phyloP scores from a whole-genome alignment of 129 eudicot genomes.

The Scalesia atractyloides region DNA sequence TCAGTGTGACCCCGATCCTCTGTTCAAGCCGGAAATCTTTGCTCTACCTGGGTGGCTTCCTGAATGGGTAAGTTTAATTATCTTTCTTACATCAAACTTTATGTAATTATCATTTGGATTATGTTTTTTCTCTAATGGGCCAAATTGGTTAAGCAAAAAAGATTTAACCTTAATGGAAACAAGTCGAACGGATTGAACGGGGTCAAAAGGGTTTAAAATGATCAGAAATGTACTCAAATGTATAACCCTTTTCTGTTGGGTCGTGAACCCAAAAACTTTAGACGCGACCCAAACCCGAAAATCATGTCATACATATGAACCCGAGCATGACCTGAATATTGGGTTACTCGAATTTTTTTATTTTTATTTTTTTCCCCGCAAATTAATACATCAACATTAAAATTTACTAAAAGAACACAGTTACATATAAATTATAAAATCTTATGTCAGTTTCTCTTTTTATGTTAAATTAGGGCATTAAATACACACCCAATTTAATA shows the following conservation, averaged over 20 bases:
- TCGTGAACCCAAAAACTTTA: too few relatives aligned
- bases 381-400: too few relatives aligned
- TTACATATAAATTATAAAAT: too few relatives aligned
- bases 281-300: too few relatives aligned
- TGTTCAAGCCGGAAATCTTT: slow-evolving; percentile 68
- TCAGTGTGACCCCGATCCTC: slow-evolving; percentile 89
- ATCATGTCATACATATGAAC: not conserved
- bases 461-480: too few relatives aligned
- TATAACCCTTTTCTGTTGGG: not conserved
- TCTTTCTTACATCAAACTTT: not conserved
- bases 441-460: too few relatives aligned
- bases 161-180: not conserved
- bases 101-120: not conserved
- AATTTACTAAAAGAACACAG: too few relatives aligned
- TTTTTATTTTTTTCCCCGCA: too few relatives aligned
- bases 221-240: not conserved
- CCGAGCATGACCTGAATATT: too few relatives aligned
- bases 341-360: too few relatives aligned
- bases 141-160: not conserved
- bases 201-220: not conserved
- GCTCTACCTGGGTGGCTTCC: slow-evolving; percentile 71
- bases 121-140: not conserved
- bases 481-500: too few relatives aligned
- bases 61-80: slow-evolving; percentile 58
- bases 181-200: not conserved